These are phyloP conservation scores for Mucor indicus DNA, from an alignment of 371 early-diverging fungal genomes.

Conservation along the genomic window DNA sequence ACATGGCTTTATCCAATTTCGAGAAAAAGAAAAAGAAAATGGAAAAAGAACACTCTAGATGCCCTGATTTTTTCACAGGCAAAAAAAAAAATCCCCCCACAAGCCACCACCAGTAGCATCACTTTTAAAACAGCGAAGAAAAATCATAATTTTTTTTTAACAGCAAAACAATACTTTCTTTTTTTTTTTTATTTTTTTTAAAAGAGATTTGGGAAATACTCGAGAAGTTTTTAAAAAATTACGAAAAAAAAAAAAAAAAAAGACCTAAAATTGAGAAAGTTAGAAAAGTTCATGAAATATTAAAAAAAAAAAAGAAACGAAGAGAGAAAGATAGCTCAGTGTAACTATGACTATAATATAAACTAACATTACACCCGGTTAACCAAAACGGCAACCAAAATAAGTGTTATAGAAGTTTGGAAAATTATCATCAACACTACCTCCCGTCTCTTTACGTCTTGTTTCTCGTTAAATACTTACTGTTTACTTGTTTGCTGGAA, in stretches of 20 bases:
- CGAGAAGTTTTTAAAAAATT: neutral
- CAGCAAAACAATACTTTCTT: neutral
- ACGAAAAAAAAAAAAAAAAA: neutral
- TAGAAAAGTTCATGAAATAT: too few relatives aligned
- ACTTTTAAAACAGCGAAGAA: too few relatives aligned
- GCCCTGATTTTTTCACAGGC: neutral
- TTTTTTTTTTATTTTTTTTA: conserved; percentile 2
- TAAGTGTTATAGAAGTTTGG: conserved; percentile 26
- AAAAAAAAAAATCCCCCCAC: neutral
- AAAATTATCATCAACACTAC: conserved; percentile 25
- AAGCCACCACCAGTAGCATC: too few relatives aligned
- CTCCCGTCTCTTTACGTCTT: neutral
- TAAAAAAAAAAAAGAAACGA: neutral
- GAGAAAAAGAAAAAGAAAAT: neutral
- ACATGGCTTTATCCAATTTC: conserved; percentile 2
- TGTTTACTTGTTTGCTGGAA: conserved; percentile 3
- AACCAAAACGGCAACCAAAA: conserved; percentile 32
- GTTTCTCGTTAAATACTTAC: conserved; percentile 4
- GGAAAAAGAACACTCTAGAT: too few relatives aligned
- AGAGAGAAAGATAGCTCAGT: conserved; percentile 23
- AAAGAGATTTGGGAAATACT: neutral
- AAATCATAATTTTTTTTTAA: too few relatives aligned
- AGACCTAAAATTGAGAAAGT: neutral
- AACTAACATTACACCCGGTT: conserved; percentile 31
- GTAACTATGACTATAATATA: conserved; percentile 36